These are phyloP conservation scores for Boletus subparvulus DNA, from an alignment of 768 basidiomycete genomes.

Conservation along the genomic window DNA sequence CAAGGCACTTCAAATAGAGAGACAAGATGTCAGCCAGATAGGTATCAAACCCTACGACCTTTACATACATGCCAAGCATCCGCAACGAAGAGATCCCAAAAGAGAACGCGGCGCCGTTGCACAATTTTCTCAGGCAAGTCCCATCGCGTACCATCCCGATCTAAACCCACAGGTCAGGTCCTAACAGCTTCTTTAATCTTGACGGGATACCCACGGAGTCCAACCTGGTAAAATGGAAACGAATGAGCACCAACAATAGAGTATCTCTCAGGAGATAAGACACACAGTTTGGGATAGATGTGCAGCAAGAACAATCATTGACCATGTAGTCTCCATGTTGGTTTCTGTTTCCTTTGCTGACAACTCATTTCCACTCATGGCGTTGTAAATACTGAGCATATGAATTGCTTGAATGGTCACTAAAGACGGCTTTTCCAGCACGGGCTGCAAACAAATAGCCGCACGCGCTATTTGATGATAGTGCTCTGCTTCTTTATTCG, in stretches of 20 bases:
- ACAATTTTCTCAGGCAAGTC: conserved; percentile 60
- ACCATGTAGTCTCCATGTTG: conserved; percentile 74
- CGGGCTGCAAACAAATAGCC: conserved; percentile 63
- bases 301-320: conserved; percentile 59
- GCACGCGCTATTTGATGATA: conserved; percentile 65
- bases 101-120: conserved; percentile 62
- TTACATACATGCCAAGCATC: conserved; percentile 63
- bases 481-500: conserved; percentile 52
- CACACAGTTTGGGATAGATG: conserved; percentile 66
- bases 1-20: conserved; percentile 49
- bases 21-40: conserved; percentile 8
- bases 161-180: conserved; percentile 28
- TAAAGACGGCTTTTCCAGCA: conserved; percentile 69
- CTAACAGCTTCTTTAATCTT: conserved; percentile 6
- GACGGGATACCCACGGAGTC: conserved; percentile 54
- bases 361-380: conserved; percentile 64
- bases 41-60: neutral
- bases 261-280: conserved; percentile 12
- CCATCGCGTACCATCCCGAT: conserved; percentile 68
- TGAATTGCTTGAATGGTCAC: conserved; percentile 71
- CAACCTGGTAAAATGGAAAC: conserved; percentile 46
- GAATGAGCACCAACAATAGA: conserved; percentile 11
- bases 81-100: conserved; percentile 77
- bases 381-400: conserved; percentile 66
- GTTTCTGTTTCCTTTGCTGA: conserved; percentile 60